Conservation (phyloP, 345 rosid species). For the Eucalyptus pumila region DNA sequence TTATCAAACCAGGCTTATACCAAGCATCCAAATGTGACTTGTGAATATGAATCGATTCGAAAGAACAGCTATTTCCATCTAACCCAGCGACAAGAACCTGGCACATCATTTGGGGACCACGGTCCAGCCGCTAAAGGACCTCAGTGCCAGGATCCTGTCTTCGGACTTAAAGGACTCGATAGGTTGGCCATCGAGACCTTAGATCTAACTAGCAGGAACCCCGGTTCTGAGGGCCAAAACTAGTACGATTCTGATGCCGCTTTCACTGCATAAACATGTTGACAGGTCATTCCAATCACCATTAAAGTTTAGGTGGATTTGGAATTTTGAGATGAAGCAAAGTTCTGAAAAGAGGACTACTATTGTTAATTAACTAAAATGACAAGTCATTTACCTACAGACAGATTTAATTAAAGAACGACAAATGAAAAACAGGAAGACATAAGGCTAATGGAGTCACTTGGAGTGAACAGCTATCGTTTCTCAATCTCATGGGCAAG, state of each 20-base stretch:
- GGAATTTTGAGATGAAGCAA: neutral
- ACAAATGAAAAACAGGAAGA: conserved; percentile 36
- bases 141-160: neutral
- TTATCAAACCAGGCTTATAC: neutral
- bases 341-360: neutral
- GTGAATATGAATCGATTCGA: neutral
- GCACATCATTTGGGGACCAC: neutral
- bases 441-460: conserved; percentile 33
- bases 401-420: neutral
- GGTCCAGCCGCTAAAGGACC: neutral
- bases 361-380: neutral
- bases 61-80: neutral
- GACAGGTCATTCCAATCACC: neutral
- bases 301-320: neutral
- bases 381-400: neutral
- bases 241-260: neutral
- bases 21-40: neutral
- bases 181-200: neutral
- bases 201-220: neutral
- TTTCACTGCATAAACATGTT: neutral
- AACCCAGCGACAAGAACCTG: neutral
- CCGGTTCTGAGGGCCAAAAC: neutral
- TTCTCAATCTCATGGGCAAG: conserved; percentile 84
- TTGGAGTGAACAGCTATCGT: conserved; percentile 59
- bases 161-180: neutral